Conservation (phyloP, 2,329 filamentous ascomycete genomes). For the Phaeosphaeria sp. region DNA sequence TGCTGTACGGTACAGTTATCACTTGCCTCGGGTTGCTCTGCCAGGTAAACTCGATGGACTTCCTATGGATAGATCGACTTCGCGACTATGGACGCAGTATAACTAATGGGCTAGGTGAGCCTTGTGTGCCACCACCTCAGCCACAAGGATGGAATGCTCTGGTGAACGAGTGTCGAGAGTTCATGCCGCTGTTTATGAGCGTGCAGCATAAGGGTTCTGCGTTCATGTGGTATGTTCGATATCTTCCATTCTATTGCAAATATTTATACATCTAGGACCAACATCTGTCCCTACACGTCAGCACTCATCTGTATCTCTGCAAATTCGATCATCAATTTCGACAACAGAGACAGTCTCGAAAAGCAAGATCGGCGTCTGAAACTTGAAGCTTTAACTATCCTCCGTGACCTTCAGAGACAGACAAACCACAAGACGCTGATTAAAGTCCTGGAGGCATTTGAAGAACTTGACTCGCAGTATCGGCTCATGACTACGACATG, state of each 20-base stretch:
- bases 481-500: background rate
- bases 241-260: background rate
- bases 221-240: background rate
- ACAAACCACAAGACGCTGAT: background rate
- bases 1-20: background rate
- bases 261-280: background rate
- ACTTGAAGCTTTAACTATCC: background rate
- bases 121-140: background rate
- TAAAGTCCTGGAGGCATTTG: background rate
- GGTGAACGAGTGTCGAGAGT: background rate
- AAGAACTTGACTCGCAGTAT: background rate
- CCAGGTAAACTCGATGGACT: background rate
- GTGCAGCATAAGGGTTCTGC: background rate
- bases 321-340: background rate
- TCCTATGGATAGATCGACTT: background rate
- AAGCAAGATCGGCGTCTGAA: background rate
- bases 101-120: background rate
- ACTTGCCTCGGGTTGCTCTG: background rate
- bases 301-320: background rate
- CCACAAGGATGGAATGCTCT: background rate
- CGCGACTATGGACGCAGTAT: background rate
- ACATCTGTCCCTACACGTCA: background rate
- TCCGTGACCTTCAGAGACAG: background rate
- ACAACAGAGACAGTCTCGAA: background rate
- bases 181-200: background rate